phyloP scores from a whole-genome alignment of 768 basidiomycete species.

The Terana coerulea region DNA sequence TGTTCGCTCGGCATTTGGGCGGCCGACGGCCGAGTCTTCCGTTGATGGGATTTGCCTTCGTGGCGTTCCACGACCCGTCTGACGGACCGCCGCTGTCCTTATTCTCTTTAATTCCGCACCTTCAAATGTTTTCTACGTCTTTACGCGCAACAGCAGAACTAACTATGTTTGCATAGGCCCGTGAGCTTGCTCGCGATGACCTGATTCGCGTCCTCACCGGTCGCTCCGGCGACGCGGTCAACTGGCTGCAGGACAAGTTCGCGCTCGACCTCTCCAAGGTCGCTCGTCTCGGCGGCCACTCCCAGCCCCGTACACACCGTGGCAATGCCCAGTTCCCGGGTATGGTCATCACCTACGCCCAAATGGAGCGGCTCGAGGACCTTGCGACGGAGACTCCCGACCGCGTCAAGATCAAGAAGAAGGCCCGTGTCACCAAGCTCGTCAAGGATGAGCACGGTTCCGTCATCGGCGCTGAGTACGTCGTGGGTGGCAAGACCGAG shows the following conservation, averaged over 20 bases:
- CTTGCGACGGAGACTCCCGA: conserved; percentile 79
- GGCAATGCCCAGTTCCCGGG: conserved; percentile 94
- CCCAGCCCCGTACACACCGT: conserved; percentile 90
- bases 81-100: neutral
- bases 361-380: conserved; percentile 94
- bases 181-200: conserved; percentile 94
- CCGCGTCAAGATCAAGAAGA: conserved; percentile 88
- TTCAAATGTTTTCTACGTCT: no score
- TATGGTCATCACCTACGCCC: conserved; percentile 97
- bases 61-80: no score
- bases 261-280: conserved; percentile 92
- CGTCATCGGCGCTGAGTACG: conserved; percentile 86
- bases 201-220: conserved; percentile 94
- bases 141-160: no score
- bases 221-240: conserved; percentile 92
- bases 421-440: conserved; percentile 81
- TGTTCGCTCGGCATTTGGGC: no score
- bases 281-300: conserved; percentile 94
- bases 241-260: conserved; percentile 93
- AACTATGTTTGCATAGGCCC: conserved; percentile 51
- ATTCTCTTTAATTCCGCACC: no score
- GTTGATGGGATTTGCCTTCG: conserved; percentile 2
- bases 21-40: neutral
- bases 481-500: conserved; percentile 69
- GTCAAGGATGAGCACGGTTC: conserved; percentile 77